Evolutionary conservation across 352 stramenopile genomes (phyloP).

Genomic region (Discostella stelligera): DNA sequence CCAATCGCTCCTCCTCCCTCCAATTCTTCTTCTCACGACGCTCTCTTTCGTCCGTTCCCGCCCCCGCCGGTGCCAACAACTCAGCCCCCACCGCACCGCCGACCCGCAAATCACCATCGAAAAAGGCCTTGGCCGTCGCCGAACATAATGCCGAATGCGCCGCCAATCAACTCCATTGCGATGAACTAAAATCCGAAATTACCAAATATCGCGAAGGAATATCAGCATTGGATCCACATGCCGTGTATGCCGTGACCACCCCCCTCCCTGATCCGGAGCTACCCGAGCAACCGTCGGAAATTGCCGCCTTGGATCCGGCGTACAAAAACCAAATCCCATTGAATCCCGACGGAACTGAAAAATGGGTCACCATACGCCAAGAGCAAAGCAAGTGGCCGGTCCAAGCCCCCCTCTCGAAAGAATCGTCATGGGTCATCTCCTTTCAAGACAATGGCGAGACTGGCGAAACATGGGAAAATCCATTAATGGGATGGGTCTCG

Average conservation of each 20-base stretch:
- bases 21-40: neutral
- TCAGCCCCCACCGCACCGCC: conserved; percentile 26
- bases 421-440: conserved; percentile 72
- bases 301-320: conserved; percentile 65
- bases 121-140: conserved; percentile 26
- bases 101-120: conserved; percentile 14
- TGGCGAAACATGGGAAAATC: conserved; percentile 86
- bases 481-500: conserved; percentile 92
- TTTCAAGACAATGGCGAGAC: conserved; percentile 70
- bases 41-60: neutral
- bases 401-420: conserved; percentile 56
- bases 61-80: conserved; percentile 16
- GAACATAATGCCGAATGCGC: conserved; percentile 40
- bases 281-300: conserved; percentile 66
- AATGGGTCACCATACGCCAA: conserved; percentile 70
- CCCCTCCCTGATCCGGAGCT: conserved; percentile 54
- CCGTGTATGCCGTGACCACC: conserved; percentile 52
- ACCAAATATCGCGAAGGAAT: conserved; percentile 35
- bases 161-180: conserved; percentile 20
- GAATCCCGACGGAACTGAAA: conserved; percentile 54
- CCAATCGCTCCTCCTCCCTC: conserved; percentile 21
- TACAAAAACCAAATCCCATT: conserved; percentile 49
- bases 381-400: conserved; percentile 52
- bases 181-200: conserved; percentile 40
- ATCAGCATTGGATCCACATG: conserved; percentile 32